These are phyloP conservation scores for Centaurea solstitialis DNA, from an alignment of 129 eudicot species.

Conservation along the genomic window DNA sequence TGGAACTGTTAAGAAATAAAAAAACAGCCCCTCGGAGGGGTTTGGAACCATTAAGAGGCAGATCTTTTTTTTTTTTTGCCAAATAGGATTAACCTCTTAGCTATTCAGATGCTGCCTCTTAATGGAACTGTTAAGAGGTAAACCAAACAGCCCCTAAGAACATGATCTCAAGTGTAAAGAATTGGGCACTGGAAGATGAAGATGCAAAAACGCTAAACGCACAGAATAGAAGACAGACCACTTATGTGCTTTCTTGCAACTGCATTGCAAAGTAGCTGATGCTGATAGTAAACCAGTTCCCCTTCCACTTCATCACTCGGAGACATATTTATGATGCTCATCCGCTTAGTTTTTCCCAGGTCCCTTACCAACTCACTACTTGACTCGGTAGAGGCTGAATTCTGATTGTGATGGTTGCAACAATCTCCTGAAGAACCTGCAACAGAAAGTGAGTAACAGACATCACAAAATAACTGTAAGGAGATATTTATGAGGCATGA, in stretches of 20 bases:
- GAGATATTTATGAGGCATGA: conserved; percentile 16
- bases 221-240: conserved; percentile 47
- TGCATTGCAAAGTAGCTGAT: conserved; percentile 54
- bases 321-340: conserved; percentile 49
- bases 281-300: conserved; percentile 79
- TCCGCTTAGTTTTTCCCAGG: conserved; percentile 42
- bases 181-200: background rate
- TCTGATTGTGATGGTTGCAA: conserved; percentile 38
- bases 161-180: conserved; percentile 10
- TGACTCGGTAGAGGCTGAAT: conserved; percentile 31
- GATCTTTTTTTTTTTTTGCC: no score
- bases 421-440: conserved; percentile 50
- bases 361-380: conserved; percentile 36
- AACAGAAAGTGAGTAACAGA: conserved; percentile 9
- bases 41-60: no score
- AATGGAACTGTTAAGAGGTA: no score
- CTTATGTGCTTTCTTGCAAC: conserved; percentile 56
- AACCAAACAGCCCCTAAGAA: no score
- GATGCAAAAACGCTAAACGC: conserved; percentile 1
- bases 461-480: background rate
- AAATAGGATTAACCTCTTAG: no score
- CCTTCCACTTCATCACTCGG: conserved; percentile 97
- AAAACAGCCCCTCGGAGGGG: no score
- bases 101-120: no score
- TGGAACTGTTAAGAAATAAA: no score